A percentile compares a stretch with the other conserved stretches of the same genome.
Evolutionary conservation across 73 alveolate genomes (phyloP).

Genomic region (Paramecium bursaria): DNA sequence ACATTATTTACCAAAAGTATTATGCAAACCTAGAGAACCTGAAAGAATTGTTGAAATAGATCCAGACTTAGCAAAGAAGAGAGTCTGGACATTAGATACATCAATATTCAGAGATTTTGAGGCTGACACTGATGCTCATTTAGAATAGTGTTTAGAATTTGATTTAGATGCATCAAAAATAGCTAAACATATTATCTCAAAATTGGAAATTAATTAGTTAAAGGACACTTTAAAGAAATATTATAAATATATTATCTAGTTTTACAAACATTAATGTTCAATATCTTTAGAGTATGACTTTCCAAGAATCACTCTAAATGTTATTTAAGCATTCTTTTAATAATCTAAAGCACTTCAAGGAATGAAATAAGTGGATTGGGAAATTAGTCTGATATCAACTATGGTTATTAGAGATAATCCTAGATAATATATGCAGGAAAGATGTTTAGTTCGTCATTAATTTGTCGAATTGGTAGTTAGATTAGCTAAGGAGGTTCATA

Average conservation of each 20-base stretch:
- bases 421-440: constrained; percentile 71
- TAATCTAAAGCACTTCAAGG: constrained; percentile 43
- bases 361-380: constrained; percentile 48
- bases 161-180: constrained; percentile 80
- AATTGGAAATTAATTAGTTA: constrained; percentile 50
- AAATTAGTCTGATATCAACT: constrained; percentile 32
- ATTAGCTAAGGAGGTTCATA: constrained; percentile 73
- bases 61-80: constrained; percentile 56
- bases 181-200: constrained; percentile 59
- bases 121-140: constrained; percentile 66
- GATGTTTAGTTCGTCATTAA: constrained; percentile 79
- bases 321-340: constrained; percentile 61
- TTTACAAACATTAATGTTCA: constrained; percentile 73
- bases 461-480: constrained; percentile 78
- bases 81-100: constrained; percentile 58
- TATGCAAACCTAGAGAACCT: constrained; percentile 72
- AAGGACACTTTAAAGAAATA: constrained; percentile 60
- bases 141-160: constrained; percentile 80
- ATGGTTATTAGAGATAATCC: constrained; percentile 17
- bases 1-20: constrained; percentile 54
- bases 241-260: constrained; percentile 68
- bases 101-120: constrained; percentile 65
- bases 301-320: constrained; percentile 47
- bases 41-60: neutral
- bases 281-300: constrained; percentile 67